Percentiles rank a stretch among this genome's conserved stretches.
Conservation (phyloP, 495 filamentous ascomycete genomes). For the Filosporella fistucella region DNA sequence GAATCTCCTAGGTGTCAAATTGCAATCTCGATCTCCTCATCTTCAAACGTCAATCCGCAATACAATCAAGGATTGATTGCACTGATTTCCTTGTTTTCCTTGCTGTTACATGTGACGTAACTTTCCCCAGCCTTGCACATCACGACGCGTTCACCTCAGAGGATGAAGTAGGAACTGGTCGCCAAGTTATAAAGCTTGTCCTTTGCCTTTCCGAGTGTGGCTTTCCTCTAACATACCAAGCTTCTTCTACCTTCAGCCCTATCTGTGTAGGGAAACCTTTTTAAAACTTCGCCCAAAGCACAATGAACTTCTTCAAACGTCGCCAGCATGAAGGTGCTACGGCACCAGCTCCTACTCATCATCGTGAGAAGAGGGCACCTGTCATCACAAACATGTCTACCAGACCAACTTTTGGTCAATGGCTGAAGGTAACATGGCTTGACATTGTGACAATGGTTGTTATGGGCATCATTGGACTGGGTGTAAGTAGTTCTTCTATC, state of each 20-base stretch:
- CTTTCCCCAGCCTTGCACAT: neutral
- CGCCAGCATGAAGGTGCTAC: neutral
- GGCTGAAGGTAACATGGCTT: slow-evolving; percentile 51
- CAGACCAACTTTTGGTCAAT: slow-evolving; percentile 42
- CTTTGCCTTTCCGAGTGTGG: neutral
- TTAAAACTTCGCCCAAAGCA: too few species aligned
- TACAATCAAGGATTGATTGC: neutral
- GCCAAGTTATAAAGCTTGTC: neutral
- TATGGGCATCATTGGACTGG: slow-evolving; percentile 52
- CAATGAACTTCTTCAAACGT: slow-evolving; percentile 5
- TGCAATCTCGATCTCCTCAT: too few species aligned
- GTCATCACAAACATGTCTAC: slow-evolving; percentile 34
- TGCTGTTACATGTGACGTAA: neutral
- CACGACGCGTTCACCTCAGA: neutral
- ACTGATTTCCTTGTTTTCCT: neutral
- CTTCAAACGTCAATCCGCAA: neutral
- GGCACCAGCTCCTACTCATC: neutral
- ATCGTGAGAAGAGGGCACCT: slow-evolving; percentile 11
- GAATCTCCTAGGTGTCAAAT: too few species aligned
- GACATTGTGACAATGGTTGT: slow-evolving; percentile 53
- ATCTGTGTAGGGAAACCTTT: too few species aligned
- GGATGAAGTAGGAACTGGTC: neutral
- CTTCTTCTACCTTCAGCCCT: neutral
- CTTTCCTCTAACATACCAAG: neutral
- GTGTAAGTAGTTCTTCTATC: slow-evolving; percentile 34